Percentiles rank a stretch among this genome's conserved stretches.
Conservation (phyloP, 192 early-diverging fungal genomes). For the Coemansia sp. region DNA sequence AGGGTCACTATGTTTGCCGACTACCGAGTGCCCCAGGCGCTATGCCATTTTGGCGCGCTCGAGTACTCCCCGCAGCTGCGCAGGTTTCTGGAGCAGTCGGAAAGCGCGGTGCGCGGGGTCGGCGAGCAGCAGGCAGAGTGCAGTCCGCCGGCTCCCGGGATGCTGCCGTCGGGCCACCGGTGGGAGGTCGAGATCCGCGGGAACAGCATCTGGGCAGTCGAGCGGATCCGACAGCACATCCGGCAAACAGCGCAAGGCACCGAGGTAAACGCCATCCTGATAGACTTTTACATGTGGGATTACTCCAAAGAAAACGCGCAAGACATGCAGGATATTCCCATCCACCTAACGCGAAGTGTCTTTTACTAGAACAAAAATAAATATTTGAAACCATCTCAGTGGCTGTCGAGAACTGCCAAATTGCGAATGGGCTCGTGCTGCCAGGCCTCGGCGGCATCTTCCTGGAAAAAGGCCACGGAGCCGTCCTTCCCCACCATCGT, state of each 20-base stretch:
- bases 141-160: constrained; percentile 1
- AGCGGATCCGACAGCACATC: constrained; percentile 44
- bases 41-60: constrained; percentile 65
- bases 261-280: constrained; percentile 67
- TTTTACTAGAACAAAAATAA: constrained; percentile 51
- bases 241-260: neutral
- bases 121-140: neutral
- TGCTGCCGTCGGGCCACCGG: constrained; percentile 56
- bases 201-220: constrained; percentile 77
- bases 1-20: constrained; percentile 88
- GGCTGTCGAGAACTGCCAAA: constrained; percentile 33
- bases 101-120: neutral
- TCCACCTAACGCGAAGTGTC: constrained; percentile 61
- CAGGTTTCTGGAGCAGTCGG: constrained; percentile 33
- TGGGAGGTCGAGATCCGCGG: constrained; percentile 79
- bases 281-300: constrained; percentile 91
- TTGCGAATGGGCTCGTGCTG: constrained; percentile 40
- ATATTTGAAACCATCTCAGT: neutral
- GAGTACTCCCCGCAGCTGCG: constrained; percentile 61
- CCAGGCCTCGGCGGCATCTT: constrained; percentile 48
- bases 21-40: constrained; percentile 73
- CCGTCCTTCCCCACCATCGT: constrained; percentile 69
- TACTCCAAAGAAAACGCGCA: constrained; percentile 65
- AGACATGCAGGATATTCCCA: constrained; percentile 55
- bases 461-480: constrained; percentile 67